Base-by-base conservation (phyloP, 768 basidiomycete genomes). In the Termitomyces sp. region DNA sequence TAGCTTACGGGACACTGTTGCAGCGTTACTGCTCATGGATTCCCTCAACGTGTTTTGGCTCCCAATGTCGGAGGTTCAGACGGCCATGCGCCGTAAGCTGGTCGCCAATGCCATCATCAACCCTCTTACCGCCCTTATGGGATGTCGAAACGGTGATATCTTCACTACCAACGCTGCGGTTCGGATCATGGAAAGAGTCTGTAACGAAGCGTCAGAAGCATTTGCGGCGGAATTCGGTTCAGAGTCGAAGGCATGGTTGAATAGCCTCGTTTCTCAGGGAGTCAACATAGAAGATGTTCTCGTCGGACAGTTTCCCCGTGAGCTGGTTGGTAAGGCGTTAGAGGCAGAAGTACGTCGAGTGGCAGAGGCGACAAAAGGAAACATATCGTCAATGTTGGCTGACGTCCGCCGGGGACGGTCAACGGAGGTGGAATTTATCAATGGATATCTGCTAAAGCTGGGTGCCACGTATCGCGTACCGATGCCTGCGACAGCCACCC, bases 101-200 rank as follows among this genome's bases (percentile, higher is more conserved):
- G 92, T 88, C 35, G 83, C 91, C 61, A 93, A 96, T 70, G 78
- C 87, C 13, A 81, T 87, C 66, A 84, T 98, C 72, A 94, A 97
- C 68, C 88, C 96, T 2, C 80, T 98, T 59, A 92, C 94, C 0
- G 90, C 92, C 9, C 70, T 98, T 24, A 75, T 94, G 63, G 85
- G 85, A 35, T 90, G 94, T 68, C 80, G 83, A 55, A 96, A 96
- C 70, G 94, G 93, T 18, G 85, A 86, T 1, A 72, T 96, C 20
- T 81, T 91, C 69, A 71, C 71, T 7, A 74, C 82, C 9, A 55
- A 67, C 0, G 73, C 76, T 13, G 80, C 86, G 2, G 64, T 69
- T 3, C 73, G 75, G 28, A 71, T 95, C 40, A 72, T 85, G 55
- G 57, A 67, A 1, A 70, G 75, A 42, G 73, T 97, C n/a, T 89